Conservation (phyloP, 306 rosid species). For the Hippophae tibetana region DNA sequence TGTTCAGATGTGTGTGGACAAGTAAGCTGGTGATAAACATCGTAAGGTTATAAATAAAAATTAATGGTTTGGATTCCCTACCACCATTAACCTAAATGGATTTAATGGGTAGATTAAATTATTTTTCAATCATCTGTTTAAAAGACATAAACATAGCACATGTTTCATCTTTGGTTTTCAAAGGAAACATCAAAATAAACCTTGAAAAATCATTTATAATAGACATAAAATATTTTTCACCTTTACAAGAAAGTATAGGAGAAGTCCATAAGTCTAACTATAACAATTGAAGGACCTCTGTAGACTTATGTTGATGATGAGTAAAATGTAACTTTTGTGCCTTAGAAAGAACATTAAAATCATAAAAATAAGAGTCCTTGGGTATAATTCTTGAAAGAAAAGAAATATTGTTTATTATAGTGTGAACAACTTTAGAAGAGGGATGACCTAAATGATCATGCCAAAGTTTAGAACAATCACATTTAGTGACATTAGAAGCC, state of each 20-base stretch:
- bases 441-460: too few relatives aligned
- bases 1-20: neutral
- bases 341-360: too few relatives aligned
- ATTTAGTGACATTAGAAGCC: too few relatives aligned
- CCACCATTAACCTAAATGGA: neutral
- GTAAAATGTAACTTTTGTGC: neutral
- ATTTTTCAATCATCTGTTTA: neutral
- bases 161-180: neutral
- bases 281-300: neutral
- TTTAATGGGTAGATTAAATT: neutral
- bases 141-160: neutral
- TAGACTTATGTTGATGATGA: neutral
- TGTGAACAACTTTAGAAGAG: too few relatives aligned
- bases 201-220: neutral
- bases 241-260: neutral
- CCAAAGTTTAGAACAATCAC: too few relatives aligned
- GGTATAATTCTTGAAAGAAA: too few relatives aligned
- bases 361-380: too few relatives aligned
- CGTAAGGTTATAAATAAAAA: neutral
- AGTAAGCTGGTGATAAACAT: neutral
- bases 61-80: neutral
- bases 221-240: neutral
- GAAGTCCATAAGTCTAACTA: neutral
- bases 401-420: too few relatives aligned
- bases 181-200: neutral